A percentile compares a stretch with the other conserved stretches of the same genome.
These are phyloP conservation scores for Eremothecium sinecaudum DNA, from an alignment of 1,139 yeast genomes.

Conservation along the genomic window DNA sequence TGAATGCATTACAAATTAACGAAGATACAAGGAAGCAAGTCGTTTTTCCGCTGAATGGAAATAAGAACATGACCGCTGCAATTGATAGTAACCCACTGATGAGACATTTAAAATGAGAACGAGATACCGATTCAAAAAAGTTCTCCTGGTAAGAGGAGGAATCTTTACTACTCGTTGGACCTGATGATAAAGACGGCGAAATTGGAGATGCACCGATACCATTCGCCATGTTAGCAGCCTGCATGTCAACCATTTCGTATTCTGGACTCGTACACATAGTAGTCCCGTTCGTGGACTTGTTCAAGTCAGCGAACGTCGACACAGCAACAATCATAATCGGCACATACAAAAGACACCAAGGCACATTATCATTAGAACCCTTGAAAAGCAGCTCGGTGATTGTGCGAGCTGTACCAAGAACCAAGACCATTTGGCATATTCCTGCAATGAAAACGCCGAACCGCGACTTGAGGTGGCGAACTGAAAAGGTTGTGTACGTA, in stretches of 20 bases:
- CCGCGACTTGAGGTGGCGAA: slow-evolving; percentile 49
- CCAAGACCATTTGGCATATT: slow-evolving; percentile 40
- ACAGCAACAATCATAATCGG: slow-evolving; percentile 36
- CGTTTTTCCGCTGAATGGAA: slow-evolving; percentile 32
- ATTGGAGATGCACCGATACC: not conserved
- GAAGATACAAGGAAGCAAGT: slow-evolving; percentile 37
- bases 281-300: slow-evolving; percentile 30
- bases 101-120: slow-evolving; percentile 30
- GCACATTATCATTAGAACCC: slow-evolving; percentile 32
- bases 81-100: slow-evolving; percentile 33
- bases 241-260: not conserved
- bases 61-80: slow-evolving; percentile 25
- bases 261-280: not conserved
- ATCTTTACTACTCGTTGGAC: too few species aligned
- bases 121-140: slow-evolving; percentile 32
- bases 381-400: slow-evolving; percentile 35
- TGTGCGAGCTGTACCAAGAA: slow-evolving; percentile 45
- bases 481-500: slow-evolving; percentile 42
- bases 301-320: slow-evolving; percentile 39
- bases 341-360: slow-evolving; percentile 35
- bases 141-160: slow-evolving; percentile 31
- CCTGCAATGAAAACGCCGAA: slow-evolving; percentile 56
- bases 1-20: slow-evolving; percentile 44
- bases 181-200: not conserved
- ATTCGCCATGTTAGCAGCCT: not conserved